Evolutionary conservation across 192 early-diverging fungal genomes (phyloP).

Genomic region (Dissophora ornata): DNA sequence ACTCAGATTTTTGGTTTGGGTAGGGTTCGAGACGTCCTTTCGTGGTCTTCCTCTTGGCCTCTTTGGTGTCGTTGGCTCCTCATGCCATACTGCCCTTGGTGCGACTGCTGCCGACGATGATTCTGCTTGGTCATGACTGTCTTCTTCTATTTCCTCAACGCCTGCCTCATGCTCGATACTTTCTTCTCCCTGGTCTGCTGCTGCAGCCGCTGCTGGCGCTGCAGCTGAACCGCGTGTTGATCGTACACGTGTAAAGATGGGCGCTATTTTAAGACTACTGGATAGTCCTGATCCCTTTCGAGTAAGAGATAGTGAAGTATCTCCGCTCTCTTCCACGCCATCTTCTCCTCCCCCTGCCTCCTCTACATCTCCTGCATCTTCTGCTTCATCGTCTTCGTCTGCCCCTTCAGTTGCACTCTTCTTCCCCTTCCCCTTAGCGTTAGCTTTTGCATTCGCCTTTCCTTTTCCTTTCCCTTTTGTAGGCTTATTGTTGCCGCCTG

Average conservation of each 20-base stretch:
- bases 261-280: constrained; percentile 5
- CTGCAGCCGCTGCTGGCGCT: not conserved
- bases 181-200: not conserved
- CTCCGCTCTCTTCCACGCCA: too few relatives aligned
- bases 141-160: too few relatives aligned
- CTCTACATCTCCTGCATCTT: not conserved
- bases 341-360: not conserved
- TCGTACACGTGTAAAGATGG: constrained; percentile 11
- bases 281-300: not conserved
- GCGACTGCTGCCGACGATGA: not conserved
- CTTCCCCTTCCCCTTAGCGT: not conserved
- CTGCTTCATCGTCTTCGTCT: not conserved
- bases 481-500: too few relatives aligned
- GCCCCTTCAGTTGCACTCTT: not conserved
- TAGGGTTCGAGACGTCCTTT: too few relatives aligned
- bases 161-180: too few relatives aligned
- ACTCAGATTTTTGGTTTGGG: too few relatives aligned
- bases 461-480: too few relatives aligned
- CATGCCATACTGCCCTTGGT: not conserved
- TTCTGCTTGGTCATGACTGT: too few relatives aligned
- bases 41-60: constrained; percentile 13
- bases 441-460: too few relatives aligned
- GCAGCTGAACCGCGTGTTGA: not conserved
- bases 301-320: not conserved
- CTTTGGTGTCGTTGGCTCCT: not conserved